Evolutionary conservation across 768 basidiomycete species (phyloP).

Genomic region (Xerocomus brunneocitrinus): DNA sequence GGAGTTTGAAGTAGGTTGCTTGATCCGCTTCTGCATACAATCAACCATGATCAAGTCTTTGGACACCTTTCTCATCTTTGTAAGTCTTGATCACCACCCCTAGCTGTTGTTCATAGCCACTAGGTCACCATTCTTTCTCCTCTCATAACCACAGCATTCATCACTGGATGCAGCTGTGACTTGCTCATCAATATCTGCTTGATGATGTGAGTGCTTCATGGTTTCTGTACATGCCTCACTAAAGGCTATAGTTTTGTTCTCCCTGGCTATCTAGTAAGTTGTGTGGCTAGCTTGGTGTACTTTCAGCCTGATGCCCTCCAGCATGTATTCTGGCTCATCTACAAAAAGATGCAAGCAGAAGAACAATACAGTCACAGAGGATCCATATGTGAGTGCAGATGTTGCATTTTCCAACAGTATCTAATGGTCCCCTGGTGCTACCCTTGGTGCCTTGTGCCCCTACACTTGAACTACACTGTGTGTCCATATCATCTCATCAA

Average conservation of each 20-base stretch:
- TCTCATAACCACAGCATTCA: constrained; percentile 69
- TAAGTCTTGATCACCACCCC: constrained; percentile 31
- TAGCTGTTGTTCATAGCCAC: not conserved
- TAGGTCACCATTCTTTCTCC: constrained; percentile 79
- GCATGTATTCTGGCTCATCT: constrained; percentile 90
- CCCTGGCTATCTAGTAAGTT: constrained; percentile 52
- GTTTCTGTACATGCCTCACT: not conserved
- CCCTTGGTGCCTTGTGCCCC: too few species aligned
- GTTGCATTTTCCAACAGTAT: not conserved
- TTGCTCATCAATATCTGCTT: constrained; percentile 78
- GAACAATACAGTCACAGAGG: constrained; percentile 75
- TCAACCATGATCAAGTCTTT: constrained; percentile 50
- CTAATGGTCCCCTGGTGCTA: not conserved
- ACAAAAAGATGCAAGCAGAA: constrained; percentile 85
- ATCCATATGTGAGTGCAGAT: constrained; percentile 58
- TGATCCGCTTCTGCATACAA: not conserved
- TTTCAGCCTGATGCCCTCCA: constrained; percentile 14
- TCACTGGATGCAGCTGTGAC: constrained; percentile 84
- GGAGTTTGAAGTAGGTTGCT: too few species aligned
- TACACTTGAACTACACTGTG: too few species aligned
- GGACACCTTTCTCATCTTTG: constrained; percentile 76
- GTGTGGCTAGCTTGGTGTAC: not conserved
- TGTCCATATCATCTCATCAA: too few species aligned
- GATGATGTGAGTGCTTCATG: constrained; percentile 52
- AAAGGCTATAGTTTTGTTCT: constrained; percentile 43